These are phyloP conservation scores for Quercus tomentella DNA, from an alignment of 331 rosid species.

Conservation along the genomic window DNA sequence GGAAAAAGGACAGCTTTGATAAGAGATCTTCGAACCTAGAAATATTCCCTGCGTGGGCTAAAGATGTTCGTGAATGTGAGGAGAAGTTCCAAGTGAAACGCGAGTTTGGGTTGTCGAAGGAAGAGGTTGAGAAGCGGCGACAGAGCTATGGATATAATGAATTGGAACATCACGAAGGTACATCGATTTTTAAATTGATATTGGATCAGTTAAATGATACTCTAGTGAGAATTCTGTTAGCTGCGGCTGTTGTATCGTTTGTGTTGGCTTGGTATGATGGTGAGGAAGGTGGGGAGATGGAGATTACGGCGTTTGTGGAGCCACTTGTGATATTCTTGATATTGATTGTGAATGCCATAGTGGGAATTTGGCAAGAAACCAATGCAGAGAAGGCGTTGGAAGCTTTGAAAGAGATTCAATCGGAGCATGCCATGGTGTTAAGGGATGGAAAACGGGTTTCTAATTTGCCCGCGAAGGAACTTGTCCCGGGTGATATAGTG, in stretches of 20 bases:
- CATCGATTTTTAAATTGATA: constrained; percentile 29
- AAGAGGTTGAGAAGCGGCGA: constrained; percentile 22
- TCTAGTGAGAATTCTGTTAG: constrained; percentile 29
- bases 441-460: constrained; percentile 21
- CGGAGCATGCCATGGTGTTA: constrained; percentile 26
- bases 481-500: constrained; percentile 37
- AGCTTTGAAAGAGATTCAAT: constrained; percentile 42
- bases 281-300: constrained; percentile 30
- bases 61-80: constrained; percentile 27
- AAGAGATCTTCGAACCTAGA: background rate
- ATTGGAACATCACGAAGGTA: constrained; percentile 34
- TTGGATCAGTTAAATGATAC: constrained; percentile 39
- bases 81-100: constrained; percentile 20
- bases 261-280: constrained; percentile 38
- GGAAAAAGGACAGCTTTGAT: background rate
- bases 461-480: constrained; percentile 25
- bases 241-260: constrained; percentile 37
- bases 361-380: constrained; percentile 46
- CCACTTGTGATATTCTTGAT: constrained; percentile 41
- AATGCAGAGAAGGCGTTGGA: constrained; percentile 44
- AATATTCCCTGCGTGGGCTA: constrained; percentile 36
- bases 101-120: constrained; percentile 21
- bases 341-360: constrained; percentile 37
- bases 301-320: constrained; percentile 42
- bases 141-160: constrained; percentile 27